These are phyloP conservation scores for Fusarium palustre DNA, from an alignment of 2,329 filamentous ascomycete species.

Conservation along the genomic window DNA sequence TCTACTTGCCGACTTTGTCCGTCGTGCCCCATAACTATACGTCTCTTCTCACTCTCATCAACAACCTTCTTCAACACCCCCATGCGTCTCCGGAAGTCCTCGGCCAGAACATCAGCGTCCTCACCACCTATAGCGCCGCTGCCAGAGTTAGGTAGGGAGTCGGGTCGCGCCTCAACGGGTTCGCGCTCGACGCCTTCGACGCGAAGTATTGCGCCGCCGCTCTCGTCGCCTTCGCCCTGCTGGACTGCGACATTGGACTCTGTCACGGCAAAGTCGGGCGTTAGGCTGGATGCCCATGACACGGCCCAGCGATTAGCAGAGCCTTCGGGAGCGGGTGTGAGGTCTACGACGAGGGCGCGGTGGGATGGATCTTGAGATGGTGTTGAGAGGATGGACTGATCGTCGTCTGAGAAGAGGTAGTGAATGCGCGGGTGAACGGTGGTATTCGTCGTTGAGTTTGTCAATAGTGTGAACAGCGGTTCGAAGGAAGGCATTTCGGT, in stretches of 20 bases:
- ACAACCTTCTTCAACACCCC: conserved; percentile 64
- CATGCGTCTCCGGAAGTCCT: conserved; percentile 71
- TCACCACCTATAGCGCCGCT: conserved; percentile 54
- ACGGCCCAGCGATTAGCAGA: conserved; percentile 65
- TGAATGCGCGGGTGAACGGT: conserved; percentile 88
- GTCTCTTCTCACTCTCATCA: conserved; percentile 61
- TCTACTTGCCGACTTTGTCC: conserved; percentile 11
- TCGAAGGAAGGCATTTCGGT: conserved; percentile 65
- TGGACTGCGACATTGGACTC: conserved; percentile 58
- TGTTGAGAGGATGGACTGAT: conserved; percentile 79
- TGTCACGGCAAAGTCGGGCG: conserved; percentile 75
- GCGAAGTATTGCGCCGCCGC: conserved; percentile 49
- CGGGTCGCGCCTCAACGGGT: conserved; percentile 46
- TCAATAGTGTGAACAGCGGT: conserved; percentile 87
- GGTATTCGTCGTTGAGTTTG: conserved; percentile 77
- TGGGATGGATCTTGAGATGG: conserved; percentile 57
- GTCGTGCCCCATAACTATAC: conserved; percentile 47
- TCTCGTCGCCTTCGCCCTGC: conserved; percentile 53
- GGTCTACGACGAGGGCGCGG: conserved; percentile 68
- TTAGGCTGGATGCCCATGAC: conserved; percentile 77
- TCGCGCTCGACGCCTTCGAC: conserved; percentile 56
- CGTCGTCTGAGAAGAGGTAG: conserved; percentile 95
- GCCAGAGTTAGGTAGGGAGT: conserved; percentile 47
- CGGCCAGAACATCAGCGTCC: conserved; percentile 64
- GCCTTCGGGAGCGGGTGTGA: conserved; percentile 54